phyloP scores from a whole-genome alignment of 495 filamentous ascomycete species.

The Penicillium samsonianum region DNA sequence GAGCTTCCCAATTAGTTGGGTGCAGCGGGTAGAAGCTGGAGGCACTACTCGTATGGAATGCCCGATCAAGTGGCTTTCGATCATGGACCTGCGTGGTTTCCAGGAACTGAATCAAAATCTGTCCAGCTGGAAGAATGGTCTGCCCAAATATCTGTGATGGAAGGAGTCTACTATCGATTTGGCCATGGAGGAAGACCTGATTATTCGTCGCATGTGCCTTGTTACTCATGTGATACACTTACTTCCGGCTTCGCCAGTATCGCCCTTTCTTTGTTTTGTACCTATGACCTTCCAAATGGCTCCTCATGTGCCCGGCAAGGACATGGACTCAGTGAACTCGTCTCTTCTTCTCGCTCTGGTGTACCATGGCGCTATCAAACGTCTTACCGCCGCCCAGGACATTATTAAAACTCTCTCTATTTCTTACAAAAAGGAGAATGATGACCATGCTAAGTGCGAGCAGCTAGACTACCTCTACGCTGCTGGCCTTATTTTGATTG shows the following conservation, averaged over 20 bases:
- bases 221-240: constrained; percentile 19
- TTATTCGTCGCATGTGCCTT: constrained; percentile 17
- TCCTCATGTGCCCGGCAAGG: constrained; percentile 8
- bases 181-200: not conserved
- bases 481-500: no score
- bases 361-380: constrained; percentile 17
- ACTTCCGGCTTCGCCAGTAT: constrained; percentile 22
- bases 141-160: not conserved
- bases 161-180: not conserved
- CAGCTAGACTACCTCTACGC: not conserved
- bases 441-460: not conserved
- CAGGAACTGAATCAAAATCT: not conserved
- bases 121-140: not conserved
- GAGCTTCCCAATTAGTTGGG: no score
- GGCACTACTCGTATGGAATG: no score
- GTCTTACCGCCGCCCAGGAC: constrained; percentile 13
- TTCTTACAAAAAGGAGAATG: not conserved
- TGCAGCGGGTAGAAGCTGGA: no score
- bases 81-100: not conserved
- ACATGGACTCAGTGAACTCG: constrained; percentile 3
- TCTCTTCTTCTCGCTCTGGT: constrained; percentile 10
- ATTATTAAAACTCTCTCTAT: not conserved
- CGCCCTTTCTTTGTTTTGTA: constrained; percentile 18
- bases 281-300: constrained; percentile 7
- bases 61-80: not conserved